A percentile compares a stretch with the other conserved stretches of the same genome.
Evolutionary conservation across 2,329 filamentous ascomycete genomes (phyloP).

Genomic region (Malbranchea zuffiana): DNA sequence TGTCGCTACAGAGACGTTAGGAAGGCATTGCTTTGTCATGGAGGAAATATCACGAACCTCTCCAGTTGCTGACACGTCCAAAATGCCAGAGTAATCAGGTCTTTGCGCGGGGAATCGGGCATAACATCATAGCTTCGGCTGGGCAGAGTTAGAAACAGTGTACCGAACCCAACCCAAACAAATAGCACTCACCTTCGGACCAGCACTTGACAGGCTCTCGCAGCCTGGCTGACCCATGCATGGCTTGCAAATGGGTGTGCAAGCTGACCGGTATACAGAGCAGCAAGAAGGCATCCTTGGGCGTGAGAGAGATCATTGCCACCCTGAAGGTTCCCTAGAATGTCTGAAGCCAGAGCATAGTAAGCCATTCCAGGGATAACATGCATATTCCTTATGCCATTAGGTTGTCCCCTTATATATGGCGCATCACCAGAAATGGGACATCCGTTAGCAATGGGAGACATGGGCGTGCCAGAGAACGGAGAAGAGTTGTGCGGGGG

Average conservation of each 20-base stretch:
- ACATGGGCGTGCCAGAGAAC: slow-evolving; percentile 5
- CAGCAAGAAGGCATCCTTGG: slow-evolving; percentile 73
- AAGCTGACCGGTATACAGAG: slow-evolving; percentile 79
- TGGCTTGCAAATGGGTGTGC: slow-evolving; percentile 79
- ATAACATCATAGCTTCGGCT: slow-evolving; percentile 28
- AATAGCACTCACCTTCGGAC: slow-evolving; percentile 56
- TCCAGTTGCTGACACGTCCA: slow-evolving; percentile 93
- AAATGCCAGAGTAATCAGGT: slow-evolving; percentile 64
- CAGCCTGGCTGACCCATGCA: slow-evolving; percentile 54
- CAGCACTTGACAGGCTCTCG: slow-evolving; percentile 55
- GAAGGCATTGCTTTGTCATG: too few species aligned
- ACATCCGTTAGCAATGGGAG: slow-evolving; percentile 3
- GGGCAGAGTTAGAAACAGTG: slow-evolving; percentile 9
- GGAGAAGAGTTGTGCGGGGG: slow-evolving; percentile 15
- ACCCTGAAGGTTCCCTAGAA: slow-evolving; percentile 69
- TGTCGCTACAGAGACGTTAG: slow-evolving; percentile 65
- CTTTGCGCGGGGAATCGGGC: slow-evolving; percentile 34
- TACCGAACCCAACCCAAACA: not conserved
- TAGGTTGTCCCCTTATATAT: slow-evolving; percentile 6
- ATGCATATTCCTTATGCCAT: slow-evolving; percentile 55
- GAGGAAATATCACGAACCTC: slow-evolving; percentile 44
- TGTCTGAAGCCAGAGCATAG: slow-evolving; percentile 75
- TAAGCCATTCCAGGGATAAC: slow-evolving; percentile 82
- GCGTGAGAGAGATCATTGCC: slow-evolving; percentile 73
- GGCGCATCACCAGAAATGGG: slow-evolving; percentile 8